Evolutionary conservation across 257 asterid genomes (phyloP), one percentile per base, ranked within the genome.

Genomic region (Nicotiana otophora): DNA sequence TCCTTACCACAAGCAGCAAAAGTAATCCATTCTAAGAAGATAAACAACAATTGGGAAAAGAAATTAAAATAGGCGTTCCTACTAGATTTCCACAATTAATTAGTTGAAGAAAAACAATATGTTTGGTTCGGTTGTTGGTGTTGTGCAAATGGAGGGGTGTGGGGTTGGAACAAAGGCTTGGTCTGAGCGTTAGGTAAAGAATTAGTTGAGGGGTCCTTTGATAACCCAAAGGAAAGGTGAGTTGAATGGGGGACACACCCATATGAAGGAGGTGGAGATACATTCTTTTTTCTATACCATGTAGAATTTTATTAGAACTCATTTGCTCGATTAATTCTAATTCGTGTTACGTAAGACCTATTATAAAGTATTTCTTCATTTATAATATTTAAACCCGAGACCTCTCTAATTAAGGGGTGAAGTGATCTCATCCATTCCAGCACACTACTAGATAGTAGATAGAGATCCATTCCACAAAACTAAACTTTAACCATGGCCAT

Each of bases 231-330:
- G 15, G 57, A 53, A 53, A 53, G 57, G 17, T 12, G 57, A 42
- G 57, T 53, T 82, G 48, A 51, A 51, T 7, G 48, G 48, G 48
- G 48, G 10, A 82, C 86, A 85, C 30, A 23, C 86, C 85, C 87
- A 79, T 82, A 81, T 86, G 89, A 72, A 80, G 75, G 60, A 72
- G 85, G 82, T 80, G 86, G 81, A 54, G 85, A 84, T 86, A 82
- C 72, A 69, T 30, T 55, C 68, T 86, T 78, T 51, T 39, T 7
- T 1, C 46, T 39, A 39, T 39, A 1, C 48, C 48, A 39, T 7
- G 2, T 39, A 39, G 10, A 39, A 39, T 39, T 39, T 39, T 39
- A 39, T 7, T 39, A 39, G 0, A 39, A n/a, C 5, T 39, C 4
- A 68, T 8, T 36, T 34, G 2, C n/a, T 5, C 1, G 6, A 70